Evolutionary conservation across 2,329 filamentous ascomycete species (phyloP).

Genomic region (Eutypa lata): DNA sequence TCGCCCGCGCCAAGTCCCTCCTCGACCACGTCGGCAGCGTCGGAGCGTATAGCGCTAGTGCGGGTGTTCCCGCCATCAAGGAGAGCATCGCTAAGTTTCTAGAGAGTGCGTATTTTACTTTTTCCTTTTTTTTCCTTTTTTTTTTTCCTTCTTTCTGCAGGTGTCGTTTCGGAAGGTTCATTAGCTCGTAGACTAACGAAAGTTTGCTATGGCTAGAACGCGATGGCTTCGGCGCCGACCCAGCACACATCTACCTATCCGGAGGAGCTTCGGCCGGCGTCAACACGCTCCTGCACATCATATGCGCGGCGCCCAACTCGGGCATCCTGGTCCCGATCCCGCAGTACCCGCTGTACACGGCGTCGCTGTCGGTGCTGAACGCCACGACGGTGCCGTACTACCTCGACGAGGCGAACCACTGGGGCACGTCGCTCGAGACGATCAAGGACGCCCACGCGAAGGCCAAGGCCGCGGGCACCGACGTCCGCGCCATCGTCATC

Average conservation of each 20-base stretch:
- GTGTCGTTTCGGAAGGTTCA: neutral
- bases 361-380: slow-evolving; percentile 81
- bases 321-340: slow-evolving; percentile 94
- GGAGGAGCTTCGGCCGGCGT: slow-evolving; percentile 91
- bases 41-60: slow-evolving; percentile 93
- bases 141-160: neutral
- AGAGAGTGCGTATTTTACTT: slow-evolving; percentile 57
- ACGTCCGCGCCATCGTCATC: slow-evolving; percentile 89
- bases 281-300: slow-evolving; percentile 86
- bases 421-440: slow-evolving; percentile 81
- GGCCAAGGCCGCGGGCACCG: slow-evolving; percentile 72
- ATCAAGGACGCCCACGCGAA: slow-evolving; percentile 73
- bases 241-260: slow-evolving; percentile 83
- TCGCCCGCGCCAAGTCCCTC: slow-evolving; percentile 78
- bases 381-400: slow-evolving; percentile 89
- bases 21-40: slow-evolving; percentile 84
- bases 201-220: slow-evolving; percentile 57
- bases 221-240: slow-evolving; percentile 82
- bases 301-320: slow-evolving; percentile 72
- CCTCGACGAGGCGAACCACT: slow-evolving; percentile 80
- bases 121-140: neutral
- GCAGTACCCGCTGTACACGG: slow-evolving; percentile 97
- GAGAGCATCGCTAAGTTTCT: slow-evolving; percentile 91
- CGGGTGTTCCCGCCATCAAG: slow-evolving; percentile 81
- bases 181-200: slow-evolving; percentile 11